These are phyloP conservation scores for Tympanopsis confertula DNA, from an alignment of 2,329 filamentous ascomycete species.

Conservation along the genomic window DNA sequence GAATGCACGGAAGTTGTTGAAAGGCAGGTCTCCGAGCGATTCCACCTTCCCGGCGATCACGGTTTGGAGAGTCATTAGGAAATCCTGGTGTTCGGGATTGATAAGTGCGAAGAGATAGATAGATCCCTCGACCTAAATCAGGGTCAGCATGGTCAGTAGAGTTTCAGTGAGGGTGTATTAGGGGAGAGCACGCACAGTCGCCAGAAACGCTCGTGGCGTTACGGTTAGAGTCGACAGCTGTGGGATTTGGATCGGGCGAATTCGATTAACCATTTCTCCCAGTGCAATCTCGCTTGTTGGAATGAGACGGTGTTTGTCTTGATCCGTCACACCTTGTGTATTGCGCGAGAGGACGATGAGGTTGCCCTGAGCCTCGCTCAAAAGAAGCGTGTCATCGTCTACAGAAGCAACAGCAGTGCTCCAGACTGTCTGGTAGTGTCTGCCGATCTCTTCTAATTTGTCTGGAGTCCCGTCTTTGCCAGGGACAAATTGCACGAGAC, in stretches of 20 bases:
- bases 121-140: conserved; percentile 68
- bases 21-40: conserved; percentile 63
- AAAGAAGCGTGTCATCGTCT: conserved; percentile 64
- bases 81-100: conserved; percentile 57
- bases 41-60: conserved; percentile 56
- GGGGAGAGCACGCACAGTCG: conserved; percentile 51
- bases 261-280: conserved; percentile 87
- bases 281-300: conserved; percentile 72
- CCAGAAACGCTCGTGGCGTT: conserved; percentile 74
- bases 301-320: conserved; percentile 61
- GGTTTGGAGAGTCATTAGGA: conserved; percentile 71
- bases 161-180: neutral
- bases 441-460: conserved; percentile 60
- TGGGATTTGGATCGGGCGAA: conserved; percentile 61
- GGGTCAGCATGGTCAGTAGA: conserved; percentile 2
- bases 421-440: conserved; percentile 77
- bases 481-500: conserved; percentile 60
- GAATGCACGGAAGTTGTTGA: conserved; percentile 73
- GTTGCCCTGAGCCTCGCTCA: conserved; percentile 81
- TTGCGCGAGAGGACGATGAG: conserved; percentile 71
- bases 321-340: conserved; percentile 55
- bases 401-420: conserved; percentile 66
- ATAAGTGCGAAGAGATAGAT: conserved; percentile 85
- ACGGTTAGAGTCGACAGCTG: conserved; percentile 55
- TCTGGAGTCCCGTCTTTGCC: conserved; percentile 44